Percentiles rank a stretch among this genome's conserved stretches.
These are phyloP conservation scores for Aspergillus indologenus DNA, from an alignment of 495 filamentous ascomycete species.

Conservation along the genomic window DNA sequence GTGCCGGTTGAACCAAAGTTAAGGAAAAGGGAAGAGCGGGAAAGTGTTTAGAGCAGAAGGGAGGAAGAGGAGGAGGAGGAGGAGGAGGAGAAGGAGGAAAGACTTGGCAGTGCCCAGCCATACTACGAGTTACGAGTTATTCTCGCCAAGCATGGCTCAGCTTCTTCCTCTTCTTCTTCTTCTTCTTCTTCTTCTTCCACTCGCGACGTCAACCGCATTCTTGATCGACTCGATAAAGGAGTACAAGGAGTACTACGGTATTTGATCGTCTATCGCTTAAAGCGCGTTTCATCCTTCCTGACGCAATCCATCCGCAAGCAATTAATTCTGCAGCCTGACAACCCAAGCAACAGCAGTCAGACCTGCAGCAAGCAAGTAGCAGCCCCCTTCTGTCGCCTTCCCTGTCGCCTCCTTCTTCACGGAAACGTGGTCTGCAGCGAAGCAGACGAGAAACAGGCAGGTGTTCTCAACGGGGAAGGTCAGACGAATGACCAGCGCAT, in stretches of 20 bases:
- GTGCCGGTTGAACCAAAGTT: background rate
- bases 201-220: no score
- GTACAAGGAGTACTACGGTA: no score
- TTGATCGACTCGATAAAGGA: no score
- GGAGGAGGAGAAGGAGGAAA: background rate
- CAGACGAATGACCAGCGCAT: conserved; percentile 1
- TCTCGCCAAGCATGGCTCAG: conserved; percentile 6
- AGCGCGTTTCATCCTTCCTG: background rate
- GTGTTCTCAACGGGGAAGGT: background rate
- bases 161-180: background rate
- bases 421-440: background rate
- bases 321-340: background rate
- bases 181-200: no score
- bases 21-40: no score
- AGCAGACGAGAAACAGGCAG: background rate
- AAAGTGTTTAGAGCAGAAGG: background rate
- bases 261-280: background rate
- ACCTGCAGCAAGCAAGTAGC: background rate
- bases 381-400: no score
- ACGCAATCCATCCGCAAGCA: background rate
- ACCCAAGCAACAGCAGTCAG: background rate
- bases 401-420: background rate
- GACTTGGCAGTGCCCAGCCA: background rate
- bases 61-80: background rate
- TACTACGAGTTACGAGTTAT: background rate